A percentile compares a stretch with the other conserved stretches of the same genome.
Conservation (phyloP, 208 protist species). For the Crithidia expoeki region DNA sequence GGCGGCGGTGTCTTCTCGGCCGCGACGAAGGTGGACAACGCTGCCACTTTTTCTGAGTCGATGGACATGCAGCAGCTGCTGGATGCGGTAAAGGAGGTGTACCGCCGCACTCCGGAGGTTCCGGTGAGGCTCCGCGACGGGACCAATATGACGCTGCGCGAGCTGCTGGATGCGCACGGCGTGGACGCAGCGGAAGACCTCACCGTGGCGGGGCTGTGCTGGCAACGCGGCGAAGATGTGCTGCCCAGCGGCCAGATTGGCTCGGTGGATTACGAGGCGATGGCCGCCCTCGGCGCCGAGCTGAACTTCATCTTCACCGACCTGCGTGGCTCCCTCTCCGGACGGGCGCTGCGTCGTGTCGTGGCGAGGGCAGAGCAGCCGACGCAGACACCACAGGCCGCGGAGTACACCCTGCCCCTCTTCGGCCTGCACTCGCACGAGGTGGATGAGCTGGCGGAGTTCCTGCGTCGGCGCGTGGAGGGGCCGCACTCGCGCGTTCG, state of each 20-base stretch:
- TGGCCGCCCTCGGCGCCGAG: conserved; percentile 63
- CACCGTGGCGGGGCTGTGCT: conserved; percentile 86
- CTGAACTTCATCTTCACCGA: conserved; percentile 83
- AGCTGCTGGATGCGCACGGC: conserved; percentile 70
- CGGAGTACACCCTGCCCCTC: conserved; percentile 85
- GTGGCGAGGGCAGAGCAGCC: conserved; percentile 62
- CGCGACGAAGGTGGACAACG: conserved; percentile 86
- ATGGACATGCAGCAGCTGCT: conserved; percentile 84
- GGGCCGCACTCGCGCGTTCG: conserved; percentile 83
- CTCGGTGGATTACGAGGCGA: conserved; percentile 43
- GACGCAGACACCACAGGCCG: conserved; percentile 53
- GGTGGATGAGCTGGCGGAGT: conserved; percentile 61
- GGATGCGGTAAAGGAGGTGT: conserved; percentile 78
- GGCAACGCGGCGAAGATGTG: conserved; percentile 58
- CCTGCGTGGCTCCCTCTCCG: conserved; percentile 57
- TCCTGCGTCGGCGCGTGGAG: conserved; percentile 53
- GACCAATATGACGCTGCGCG: conserved; percentile 66
- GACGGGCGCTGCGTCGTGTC: conserved; percentile 55
- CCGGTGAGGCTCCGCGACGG: conserved; percentile 61
- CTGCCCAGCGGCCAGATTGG: conserved; percentile 16
- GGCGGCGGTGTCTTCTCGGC: conserved; percentile 86
- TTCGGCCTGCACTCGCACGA: conserved; percentile 75
- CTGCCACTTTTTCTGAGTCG: conserved; percentile 64
- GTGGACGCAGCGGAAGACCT: conserved; percentile 63
- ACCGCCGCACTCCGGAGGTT: conserved; percentile 58